These are phyloP conservation scores for Alternaria incomplexa DNA, from an alignment of 2,329 filamentous ascomycete species.

Conservation along the genomic window DNA sequence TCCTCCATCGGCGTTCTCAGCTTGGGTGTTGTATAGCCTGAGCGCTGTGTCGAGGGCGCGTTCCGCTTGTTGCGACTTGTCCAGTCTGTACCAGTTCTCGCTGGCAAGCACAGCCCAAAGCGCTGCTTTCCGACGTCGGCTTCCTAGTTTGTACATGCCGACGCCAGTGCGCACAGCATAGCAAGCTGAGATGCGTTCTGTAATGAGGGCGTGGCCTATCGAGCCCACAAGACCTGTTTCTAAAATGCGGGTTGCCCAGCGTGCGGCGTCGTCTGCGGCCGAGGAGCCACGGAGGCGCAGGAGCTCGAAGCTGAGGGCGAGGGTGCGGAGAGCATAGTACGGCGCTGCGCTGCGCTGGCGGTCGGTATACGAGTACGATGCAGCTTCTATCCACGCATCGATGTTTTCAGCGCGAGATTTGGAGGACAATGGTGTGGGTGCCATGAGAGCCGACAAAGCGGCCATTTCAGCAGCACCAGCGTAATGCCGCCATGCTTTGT, in stretches of 20 bases:
- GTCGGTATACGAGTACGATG: conserved; percentile 90
- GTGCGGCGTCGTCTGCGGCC: conserved; percentile 83
- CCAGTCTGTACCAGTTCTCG: conserved; percentile 80
- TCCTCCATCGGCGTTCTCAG: conserved; percentile 20
- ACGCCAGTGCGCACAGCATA: conserved; percentile 76
- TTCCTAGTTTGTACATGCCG: conserved; percentile 71
- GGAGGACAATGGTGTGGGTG: conserved; percentile 71
- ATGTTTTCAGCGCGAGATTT: conserved; percentile 82
- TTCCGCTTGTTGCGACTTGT: conserved; percentile 79
- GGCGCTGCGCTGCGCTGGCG: conserved; percentile 72
- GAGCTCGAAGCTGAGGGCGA: conserved; percentile 80
- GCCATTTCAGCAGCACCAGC: conserved; percentile 96
- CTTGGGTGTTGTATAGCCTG: conserved; percentile 57
- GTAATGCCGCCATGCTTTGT: conserved; percentile 96
- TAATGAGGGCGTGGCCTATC: conserved; percentile 81
- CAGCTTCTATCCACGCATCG: conserved; percentile 86
- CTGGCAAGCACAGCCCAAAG: conserved; percentile 86
- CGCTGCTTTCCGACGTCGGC: conserved; percentile 80
- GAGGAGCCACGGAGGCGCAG: conserved; percentile 79
- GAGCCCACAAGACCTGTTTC: conserved; percentile 74
- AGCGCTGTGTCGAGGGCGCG: conserved; percentile 75
- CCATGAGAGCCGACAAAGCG: conserved; percentile 80
- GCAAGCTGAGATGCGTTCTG: conserved; percentile 84
- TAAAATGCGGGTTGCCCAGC: conserved; percentile 81
- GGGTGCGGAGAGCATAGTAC: conserved; percentile 79